phyloP scores from a whole-genome alignment of 441 rosid species.

The Euphorbia schlechtendalii region DNA sequence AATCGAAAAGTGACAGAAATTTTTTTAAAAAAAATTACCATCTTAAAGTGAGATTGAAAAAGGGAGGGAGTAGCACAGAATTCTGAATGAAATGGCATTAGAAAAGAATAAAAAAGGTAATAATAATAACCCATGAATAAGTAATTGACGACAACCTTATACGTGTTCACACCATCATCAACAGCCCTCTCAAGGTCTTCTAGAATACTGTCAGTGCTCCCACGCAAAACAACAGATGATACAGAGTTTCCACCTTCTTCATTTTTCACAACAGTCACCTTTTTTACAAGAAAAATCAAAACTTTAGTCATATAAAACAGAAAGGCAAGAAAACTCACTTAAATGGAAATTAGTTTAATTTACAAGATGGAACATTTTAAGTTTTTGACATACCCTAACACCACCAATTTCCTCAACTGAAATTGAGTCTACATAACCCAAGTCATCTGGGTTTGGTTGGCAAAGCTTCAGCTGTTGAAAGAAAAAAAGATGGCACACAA shows the following conservation, averaged over 20 bases:
- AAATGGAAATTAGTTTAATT: slow-evolving; percentile 13
- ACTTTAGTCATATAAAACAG: background rate
- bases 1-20: too few relatives aligned
- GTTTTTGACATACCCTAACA: slow-evolving; percentile 57
- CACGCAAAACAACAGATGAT: slow-evolving; percentile 86
- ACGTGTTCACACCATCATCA: slow-evolving; percentile 98
- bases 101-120: background rate
- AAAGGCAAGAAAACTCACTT: background rate
- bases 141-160: slow-evolving; percentile 44
- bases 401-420: slow-evolving; percentile 98
- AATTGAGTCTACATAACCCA: slow-evolving; percentile 84
- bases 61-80: background rate
- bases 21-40: too few relatives aligned
- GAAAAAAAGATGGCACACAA: slow-evolving; percentile 15
- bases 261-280: slow-evolving; percentile 81
- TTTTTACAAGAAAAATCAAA: slow-evolving; percentile 25
- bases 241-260: slow-evolving; percentile 96
- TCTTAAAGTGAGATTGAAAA: too few relatives aligned
- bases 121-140: slow-evolving; percentile 12
- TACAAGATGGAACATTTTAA: background rate
- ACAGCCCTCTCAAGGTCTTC: slow-evolving; percentile 99
- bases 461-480: slow-evolving; percentile 77
- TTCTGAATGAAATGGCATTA: background rate
- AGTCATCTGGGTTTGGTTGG: slow-evolving; percentile 80
- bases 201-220: slow-evolving; percentile 94